Base-by-base conservation (phyloP, 2,329 filamentous ascomycete genomes). In the Lachnellula willkommii region DNA sequence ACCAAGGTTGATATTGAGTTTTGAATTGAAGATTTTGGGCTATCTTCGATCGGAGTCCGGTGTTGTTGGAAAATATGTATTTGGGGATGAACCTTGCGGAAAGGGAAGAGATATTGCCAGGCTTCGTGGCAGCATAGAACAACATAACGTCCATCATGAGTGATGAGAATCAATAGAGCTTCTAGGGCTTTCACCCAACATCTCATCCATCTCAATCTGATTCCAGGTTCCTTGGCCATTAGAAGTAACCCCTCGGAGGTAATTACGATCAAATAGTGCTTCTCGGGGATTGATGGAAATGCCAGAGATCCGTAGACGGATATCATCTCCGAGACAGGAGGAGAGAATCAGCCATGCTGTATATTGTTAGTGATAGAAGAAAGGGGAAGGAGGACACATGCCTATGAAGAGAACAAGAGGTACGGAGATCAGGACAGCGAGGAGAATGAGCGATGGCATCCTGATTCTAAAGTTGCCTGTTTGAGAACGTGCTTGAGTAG, bases 291-390 rank as follows among this genome's bases (percentile, higher is more conserved):
- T 62, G 8, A 66, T 56, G 9, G 57, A 54, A 24, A 57, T 56
- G 54, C 58, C 63, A n/a, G 61, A 63, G 42, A 61, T 56, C 50
- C 60, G 62, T 14, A 57, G 48, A 17, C 68, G 61, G 12, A 68
- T 58, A 15, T 60, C 65, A 46, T 71, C 67, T 46, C 69, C 68
- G 0, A 71, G 59, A 52, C 69, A 70, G 9, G 68, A 70, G 22
- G 68, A 69, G n/a, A 70, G 49, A 32, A 69, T 64, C 12, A 70
- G 55, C 67, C 68, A 71, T 43, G 65, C 69, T 69, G 71, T 36
- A 72, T 65, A 73, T 69, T 5, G 71, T 73, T 22, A 36, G 69
- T 70, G 22, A 71, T 73, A 42, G 35, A 17, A 9, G 43, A 17
- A 17, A 35, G 24, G 17, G 20, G 52, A 14, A 28, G 45, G 36